Percentiles rank a stretch among this genome's conserved stretches.
Conservation (phyloP, 2,329 filamentous ascomycete genomes). For the Beauveria australis region DNA sequence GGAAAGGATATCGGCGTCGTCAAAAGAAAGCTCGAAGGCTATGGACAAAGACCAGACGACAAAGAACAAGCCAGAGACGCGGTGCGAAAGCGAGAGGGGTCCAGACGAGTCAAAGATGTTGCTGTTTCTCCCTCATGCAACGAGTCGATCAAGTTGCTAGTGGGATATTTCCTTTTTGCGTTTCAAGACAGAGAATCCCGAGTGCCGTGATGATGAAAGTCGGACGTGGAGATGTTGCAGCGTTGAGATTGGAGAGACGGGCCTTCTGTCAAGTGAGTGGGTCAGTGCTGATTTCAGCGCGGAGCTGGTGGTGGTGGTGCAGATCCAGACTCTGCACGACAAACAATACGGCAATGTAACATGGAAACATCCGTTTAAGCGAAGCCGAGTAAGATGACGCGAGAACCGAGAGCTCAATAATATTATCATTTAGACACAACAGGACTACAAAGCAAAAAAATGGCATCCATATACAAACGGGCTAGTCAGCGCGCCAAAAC, state of each 20-base stretch:
- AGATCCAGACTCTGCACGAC: not conserved
- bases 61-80: conserved; percentile 9
- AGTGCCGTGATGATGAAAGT: not conserved
- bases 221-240: conserved; percentile 4
- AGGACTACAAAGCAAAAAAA: not conserved
- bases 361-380: not conserved
- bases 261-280: conserved; percentile 3
- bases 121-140: not conserved
- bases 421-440: not conserved
- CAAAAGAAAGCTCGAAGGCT: not conserved
- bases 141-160: not conserved
- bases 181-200: conserved; percentile 5
- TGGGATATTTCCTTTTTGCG: not conserved
- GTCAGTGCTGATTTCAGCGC: not conserved
- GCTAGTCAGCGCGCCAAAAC: not conserved
- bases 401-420: not conserved
- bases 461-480: not conserved
- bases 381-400: not conserved
- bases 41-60: conserved; percentile 2
- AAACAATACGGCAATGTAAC: not conserved
- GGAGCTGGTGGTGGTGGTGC: not conserved
- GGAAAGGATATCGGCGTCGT: not conserved
- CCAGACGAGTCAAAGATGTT: not conserved
- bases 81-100: not conserved
- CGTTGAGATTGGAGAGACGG: conserved; percentile 6